Conservation (phyloP, 495 filamentous ascomycete genomes). For the Penicillium atrosanguineum region DNA sequence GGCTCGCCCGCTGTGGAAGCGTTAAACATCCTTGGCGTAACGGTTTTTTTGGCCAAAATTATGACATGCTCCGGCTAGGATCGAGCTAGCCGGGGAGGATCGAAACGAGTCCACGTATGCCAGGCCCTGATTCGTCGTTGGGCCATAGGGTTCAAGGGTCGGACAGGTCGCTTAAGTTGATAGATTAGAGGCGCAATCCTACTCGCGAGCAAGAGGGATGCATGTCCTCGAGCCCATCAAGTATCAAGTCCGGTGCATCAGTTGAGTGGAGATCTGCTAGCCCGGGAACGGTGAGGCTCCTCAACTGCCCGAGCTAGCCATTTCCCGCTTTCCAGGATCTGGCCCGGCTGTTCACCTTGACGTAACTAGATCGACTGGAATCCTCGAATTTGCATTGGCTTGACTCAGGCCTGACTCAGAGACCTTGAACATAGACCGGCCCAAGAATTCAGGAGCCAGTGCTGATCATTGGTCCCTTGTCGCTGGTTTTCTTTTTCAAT, state of each 20-base stretch:
- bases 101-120: constrained; percentile 16
- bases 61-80: constrained; percentile 26
- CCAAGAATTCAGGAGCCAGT: constrained; percentile 12
- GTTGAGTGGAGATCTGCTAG: constrained; percentile 21
- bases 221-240: constrained; percentile 4
- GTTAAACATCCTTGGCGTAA: constrained; percentile 34
- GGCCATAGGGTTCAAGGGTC: constrained; percentile 23
- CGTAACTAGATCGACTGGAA: neutral
- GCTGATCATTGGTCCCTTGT: neutral
- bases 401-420: neutral
- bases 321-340: constrained; percentile 1
- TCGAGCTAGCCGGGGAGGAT: constrained; percentile 23
- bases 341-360: neutral
- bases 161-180: constrained; percentile 20
- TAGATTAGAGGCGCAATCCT: constrained; percentile 12
- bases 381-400: neutral
- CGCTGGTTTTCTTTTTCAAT: neutral
- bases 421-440: neutral
- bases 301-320: neutral
- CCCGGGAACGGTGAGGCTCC: constrained; percentile 23
- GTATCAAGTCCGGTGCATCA: constrained; percentile 33
- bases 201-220: constrained; percentile 4
- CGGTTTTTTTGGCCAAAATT: constrained; percentile 32
- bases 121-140: constrained; percentile 16
- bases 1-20: constrained; percentile 37